Base-by-base conservation (phyloP, 768 basidiomycete genomes). In the Kwoniella heveanensis region DNA sequence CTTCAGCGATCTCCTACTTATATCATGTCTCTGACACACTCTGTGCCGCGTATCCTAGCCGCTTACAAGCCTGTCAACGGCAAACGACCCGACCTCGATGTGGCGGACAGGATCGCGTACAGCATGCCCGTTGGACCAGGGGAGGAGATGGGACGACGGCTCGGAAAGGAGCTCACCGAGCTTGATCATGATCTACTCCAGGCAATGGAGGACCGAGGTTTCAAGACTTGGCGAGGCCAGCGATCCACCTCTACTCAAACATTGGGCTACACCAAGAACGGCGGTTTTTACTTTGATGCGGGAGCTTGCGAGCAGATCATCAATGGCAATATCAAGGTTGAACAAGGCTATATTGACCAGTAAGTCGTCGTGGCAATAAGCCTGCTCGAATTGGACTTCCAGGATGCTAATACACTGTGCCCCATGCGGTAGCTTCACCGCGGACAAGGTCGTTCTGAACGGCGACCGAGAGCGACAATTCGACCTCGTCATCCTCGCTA, bases 1-100 rank as follows among this genome's bases (percentile, higher is more conserved):
- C 70, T 77, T 8, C 88, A 89, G 76, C 83, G 88, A 25, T 82
- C 83, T 65, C 82, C 85, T 1, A 87, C 85, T 0, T 87, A 86
- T 66, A 79, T 86, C 64, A 83, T 85, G 82, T 81, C 82, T 0
- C 80, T 79, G 5, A 80, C 81, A 53, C 81, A 83, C 54, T 82
- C 84, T 17, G 71, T 80, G 53, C 81, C 80, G 2, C 44, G 67
- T 9, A 24, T 44, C 1, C 27, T 58, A n/a, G 62, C 53, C 19
- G 24, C 12, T 2, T 44, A 39, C 19, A 22, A 37, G 13, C 67
- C 67, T 13, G 57, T 57, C 22, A 25, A 61, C 30, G 64, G 60
- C n/a, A 17, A 1, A 0, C 67, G 67, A 53, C 67, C 67, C 6
- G 63, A 69, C 24, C 21, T 69, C 13, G 64, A 54, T n/a, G n/a